phyloP scores from a whole-genome alignment of 345 rosid genomes.

The Carallia brachiata region DNA sequence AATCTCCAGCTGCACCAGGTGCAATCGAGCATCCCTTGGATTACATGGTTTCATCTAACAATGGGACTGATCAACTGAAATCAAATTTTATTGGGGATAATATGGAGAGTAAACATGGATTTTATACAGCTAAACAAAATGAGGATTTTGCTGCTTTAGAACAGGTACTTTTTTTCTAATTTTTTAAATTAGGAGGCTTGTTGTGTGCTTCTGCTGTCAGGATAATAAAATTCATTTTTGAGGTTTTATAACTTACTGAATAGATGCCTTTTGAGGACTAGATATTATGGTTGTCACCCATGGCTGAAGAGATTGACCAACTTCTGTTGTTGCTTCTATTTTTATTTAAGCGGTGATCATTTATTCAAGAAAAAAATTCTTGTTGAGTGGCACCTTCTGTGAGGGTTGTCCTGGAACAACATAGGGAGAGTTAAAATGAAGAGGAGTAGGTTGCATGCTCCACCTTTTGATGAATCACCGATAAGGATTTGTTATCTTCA shows the following conservation, averaged over 20 bases:
- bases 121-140: conserved; percentile 55
- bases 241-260: background rate
- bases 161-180: conserved; percentile 51
- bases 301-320: background rate
- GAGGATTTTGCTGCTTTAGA: conserved; percentile 92
- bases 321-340: background rate
- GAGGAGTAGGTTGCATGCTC: too few species aligned
- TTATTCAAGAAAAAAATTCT: background rate
- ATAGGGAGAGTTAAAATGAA: too few species aligned
- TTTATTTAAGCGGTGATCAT: background rate
- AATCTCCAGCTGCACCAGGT: conserved; percentile 29
- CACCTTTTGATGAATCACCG: too few species aligned
- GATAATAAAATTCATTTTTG: too few species aligned
- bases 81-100: conserved; percentile 30
- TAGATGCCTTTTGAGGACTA: background rate
- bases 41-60: conserved; percentile 32
- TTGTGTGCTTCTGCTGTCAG: background rate
- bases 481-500: too few species aligned
- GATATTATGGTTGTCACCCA: background rate
- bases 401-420: background rate
- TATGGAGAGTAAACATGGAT: conserved; percentile 40
- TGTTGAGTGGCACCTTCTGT: background rate
- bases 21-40: conserved; percentile 30
- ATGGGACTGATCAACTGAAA: conserved; percentile 32
- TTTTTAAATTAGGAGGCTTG: background rate